Conservation (phyloP, 2,329 filamentous ascomycete species). For the Raffaelea arxii region DNA sequence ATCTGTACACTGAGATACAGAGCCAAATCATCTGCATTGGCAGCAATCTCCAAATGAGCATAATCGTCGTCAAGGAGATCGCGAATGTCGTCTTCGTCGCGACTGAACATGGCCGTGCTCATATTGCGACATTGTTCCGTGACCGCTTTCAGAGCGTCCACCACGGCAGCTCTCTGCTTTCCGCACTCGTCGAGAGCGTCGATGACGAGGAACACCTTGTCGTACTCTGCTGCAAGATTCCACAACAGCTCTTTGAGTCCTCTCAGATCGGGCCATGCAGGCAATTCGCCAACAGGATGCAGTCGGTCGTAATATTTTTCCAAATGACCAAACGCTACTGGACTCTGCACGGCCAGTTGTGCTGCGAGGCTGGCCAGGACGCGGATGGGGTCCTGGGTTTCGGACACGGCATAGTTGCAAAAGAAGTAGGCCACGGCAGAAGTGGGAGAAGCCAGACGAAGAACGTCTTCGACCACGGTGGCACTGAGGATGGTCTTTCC, state of each 20-base stretch:
- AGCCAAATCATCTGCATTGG: neutral
- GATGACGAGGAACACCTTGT: neutral
- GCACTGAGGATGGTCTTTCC: conserved; percentile 20
- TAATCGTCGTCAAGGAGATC: neutral
- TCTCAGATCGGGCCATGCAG: neutral
- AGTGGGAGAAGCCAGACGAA: conserved; percentile 5
- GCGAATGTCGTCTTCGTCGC: conserved; percentile 1
- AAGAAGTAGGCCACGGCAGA: conserved; percentile 19
- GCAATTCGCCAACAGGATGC: conserved; percentile 4
- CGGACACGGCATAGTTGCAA: conserved; percentile 20
- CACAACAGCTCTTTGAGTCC: neutral
- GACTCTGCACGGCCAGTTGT: conserved; percentile 20
- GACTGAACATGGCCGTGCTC: conserved; percentile 1
- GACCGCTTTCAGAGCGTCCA: neutral
- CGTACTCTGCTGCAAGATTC: neutral
- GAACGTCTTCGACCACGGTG: conserved; percentile 13
- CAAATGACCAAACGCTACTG: conserved; percentile 13
- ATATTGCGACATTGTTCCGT: neutral
- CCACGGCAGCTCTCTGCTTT: neutral
- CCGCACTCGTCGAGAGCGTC: conserved; percentile 3
- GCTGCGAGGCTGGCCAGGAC: conserved; percentile 18
- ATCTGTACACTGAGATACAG: conserved; percentile 1
- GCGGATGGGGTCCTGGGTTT: conserved; percentile 12
- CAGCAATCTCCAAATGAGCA: neutral
- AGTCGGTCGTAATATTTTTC: conserved; percentile 12